Evolutionary conservation across 805 yeast species (phyloP).

Genomic region (Metschnikowia similis): DNA sequence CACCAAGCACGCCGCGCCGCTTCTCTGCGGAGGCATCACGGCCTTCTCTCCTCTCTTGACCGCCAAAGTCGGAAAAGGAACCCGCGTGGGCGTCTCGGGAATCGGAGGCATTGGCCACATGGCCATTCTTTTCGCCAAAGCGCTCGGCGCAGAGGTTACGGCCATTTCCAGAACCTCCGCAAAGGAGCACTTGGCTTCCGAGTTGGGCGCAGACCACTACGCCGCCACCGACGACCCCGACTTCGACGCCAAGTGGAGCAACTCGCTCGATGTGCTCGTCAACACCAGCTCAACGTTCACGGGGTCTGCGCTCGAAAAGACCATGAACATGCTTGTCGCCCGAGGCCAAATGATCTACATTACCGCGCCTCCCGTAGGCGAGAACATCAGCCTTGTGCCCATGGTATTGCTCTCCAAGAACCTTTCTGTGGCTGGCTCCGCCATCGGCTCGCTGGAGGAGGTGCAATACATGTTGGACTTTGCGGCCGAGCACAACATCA

Average conservation of each 20-base stretch:
- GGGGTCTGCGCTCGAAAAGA: constrained; percentile 7
- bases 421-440: constrained; percentile 6
- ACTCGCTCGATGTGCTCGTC: constrained; percentile 8
- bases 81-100: constrained; percentile 55
- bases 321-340: constrained; percentile 3
- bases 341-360: constrained; percentile 10
- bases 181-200: constrained; percentile 48
- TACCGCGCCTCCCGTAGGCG: constrained; percentile 9
- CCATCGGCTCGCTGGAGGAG: constrained; percentile 8
- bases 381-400: constrained; percentile 4
- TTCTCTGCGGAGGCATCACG: no score
- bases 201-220: constrained; percentile 7
- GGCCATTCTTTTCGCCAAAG: constrained; percentile 53
- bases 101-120: constrained; percentile 66
- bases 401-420: constrained; percentile 6
- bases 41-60: no score
- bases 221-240: constrained; percentile 16
- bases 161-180: constrained; percentile 49
- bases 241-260: constrained; percentile 10
- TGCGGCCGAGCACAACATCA: constrained; percentile 1
- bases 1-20: no score
- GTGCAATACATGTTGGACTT: constrained; percentile 10
- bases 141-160: constrained; percentile 57
- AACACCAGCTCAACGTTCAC: constrained; percentile 10
- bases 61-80: constrained; percentile 8